Evolutionary conservation across 75 land plant species (phyloP).

Genomic region (Isoetes taiwanensis): DNA sequence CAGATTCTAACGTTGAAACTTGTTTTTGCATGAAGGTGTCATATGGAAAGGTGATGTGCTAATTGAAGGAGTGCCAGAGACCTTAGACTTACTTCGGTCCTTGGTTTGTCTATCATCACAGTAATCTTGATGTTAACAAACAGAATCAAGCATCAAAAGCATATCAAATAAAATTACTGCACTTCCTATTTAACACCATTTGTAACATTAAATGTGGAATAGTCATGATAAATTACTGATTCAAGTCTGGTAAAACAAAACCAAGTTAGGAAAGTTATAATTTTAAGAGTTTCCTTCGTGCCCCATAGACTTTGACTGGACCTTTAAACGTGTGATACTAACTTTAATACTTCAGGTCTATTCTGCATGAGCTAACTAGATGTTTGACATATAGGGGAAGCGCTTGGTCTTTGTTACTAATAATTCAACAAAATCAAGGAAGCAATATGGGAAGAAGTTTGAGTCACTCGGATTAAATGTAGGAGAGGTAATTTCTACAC

Average conservation of each 20-base stretch:
- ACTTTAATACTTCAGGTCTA: no score
- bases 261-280: no score
- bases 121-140: no score
- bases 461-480: slow-evolving; percentile 84
- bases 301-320: no score
- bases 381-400: slow-evolving; percentile 70
- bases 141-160: no score
- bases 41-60: slow-evolving; percentile 95
- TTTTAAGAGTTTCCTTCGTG: no score
- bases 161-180: no score
- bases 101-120: slow-evolving; percentile 47
- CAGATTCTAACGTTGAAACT: background rate
- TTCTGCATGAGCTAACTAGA: background rate
- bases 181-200: no score
- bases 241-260: no score
- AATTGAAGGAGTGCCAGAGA: slow-evolving; percentile 90
- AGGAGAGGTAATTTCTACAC: slow-evolving; percentile 43
- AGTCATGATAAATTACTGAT: no score
- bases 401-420: slow-evolving; percentile 93
- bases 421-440: slow-evolving; percentile 97
- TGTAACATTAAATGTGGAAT: no score
- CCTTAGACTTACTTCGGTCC: slow-evolving; percentile 78
- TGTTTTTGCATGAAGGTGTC: slow-evolving; percentile 46
- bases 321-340: no score
- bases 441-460: slow-evolving; percentile 98